Evolutionary conservation across 2,329 filamentous ascomycete genomes (phyloP).

Genomic region (Sporothrix sp.): DNA sequence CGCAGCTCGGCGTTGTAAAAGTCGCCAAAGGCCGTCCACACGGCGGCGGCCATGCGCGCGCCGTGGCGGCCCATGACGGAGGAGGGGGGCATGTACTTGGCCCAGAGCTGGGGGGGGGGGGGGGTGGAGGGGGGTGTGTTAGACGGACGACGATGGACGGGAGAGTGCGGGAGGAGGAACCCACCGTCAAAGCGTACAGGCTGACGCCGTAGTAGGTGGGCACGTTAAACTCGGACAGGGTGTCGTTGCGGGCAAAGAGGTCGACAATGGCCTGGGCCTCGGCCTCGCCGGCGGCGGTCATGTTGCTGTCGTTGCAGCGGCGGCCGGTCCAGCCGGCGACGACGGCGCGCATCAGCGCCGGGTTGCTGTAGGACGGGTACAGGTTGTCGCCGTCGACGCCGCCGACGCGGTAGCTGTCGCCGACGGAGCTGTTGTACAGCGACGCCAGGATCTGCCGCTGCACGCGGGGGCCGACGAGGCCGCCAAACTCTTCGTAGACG

Average conservation of each 20-base stretch:
- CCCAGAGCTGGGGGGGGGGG: slow-evolving; percentile 42
- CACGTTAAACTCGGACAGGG: slow-evolving; percentile 53
- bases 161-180: background rate
- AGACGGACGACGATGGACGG: background rate
- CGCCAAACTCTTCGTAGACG: slow-evolving; percentile 47
- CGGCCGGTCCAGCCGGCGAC: slow-evolving; percentile 49
- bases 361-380: slow-evolving; percentile 36
- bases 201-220: slow-evolving; percentile 55
- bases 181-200: slow-evolving; percentile 41
- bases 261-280: slow-evolving; percentile 47
- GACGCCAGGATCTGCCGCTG: slow-evolving; percentile 40
- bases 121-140: background rate
- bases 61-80: slow-evolving; percentile 45
- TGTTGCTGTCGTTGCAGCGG: slow-evolving; percentile 43
- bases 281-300: slow-evolving; percentile 46
- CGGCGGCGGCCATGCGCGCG: slow-evolving; percentile 40
- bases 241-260: slow-evolving; percentile 45
- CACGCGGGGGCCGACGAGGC: slow-evolving; percentile 31
- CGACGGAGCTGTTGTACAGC: slow-evolving; percentile 44
- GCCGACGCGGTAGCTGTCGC: slow-evolving; percentile 52
- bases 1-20: slow-evolving; percentile 50
- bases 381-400: slow-evolving; percentile 51
- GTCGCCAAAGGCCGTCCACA: slow-evolving; percentile 35
- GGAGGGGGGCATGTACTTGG: slow-evolving; percentile 43
- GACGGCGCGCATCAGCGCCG: slow-evolving; percentile 51